A percentile compares a stretch with the other conserved stretches of the same genome.
Conservation (phyloP, 192 early-diverging fungal species). For the Entomortierella parvispora region DNA sequence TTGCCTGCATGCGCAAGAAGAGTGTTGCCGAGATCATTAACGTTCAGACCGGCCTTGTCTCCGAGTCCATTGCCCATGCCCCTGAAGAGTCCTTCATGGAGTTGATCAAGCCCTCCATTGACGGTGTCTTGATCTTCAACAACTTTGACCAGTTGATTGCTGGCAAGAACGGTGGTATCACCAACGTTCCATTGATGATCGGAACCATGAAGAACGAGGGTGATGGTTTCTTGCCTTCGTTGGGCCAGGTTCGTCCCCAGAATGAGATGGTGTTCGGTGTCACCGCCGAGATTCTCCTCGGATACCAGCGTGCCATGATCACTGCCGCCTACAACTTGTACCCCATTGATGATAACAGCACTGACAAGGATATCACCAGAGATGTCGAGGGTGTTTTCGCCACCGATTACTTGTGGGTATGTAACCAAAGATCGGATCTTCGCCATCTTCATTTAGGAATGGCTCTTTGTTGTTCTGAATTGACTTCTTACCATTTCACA, state of each 20-base stretch:
- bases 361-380: constrained; percentile 6
- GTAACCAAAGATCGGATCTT: too few species aligned
- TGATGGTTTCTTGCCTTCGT: constrained; percentile 22
- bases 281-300: constrained; percentile 7
- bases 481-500: too few species aligned
- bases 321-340: constrained; percentile 16
- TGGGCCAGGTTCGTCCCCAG: constrained; percentile 7
- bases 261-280: constrained; percentile 4
- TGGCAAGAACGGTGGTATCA: constrained; percentile 25
- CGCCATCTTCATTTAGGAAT: too few species aligned
- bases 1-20: constrained; percentile 24
- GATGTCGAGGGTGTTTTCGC: constrained; percentile 2
- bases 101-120: constrained; percentile 25
- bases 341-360: constrained; percentile 8
- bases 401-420: constrained; percentile 21
- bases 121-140: constrained; percentile 15
- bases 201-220: constrained; percentile 30
- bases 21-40: constrained; percentile 8
- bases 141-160: constrained; percentile 22
- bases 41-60: constrained; percentile 13
- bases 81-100: constrained; percentile 24
- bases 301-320: constrained; percentile 26
- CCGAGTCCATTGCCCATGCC: constrained; percentile 12
- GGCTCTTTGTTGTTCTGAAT: too few species aligned
- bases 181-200: constrained; percentile 21